These are phyloP conservation scores for Boechera stricta DNA, from an alignment of 345 rosid genomes.

Conservation along the genomic window DNA sequence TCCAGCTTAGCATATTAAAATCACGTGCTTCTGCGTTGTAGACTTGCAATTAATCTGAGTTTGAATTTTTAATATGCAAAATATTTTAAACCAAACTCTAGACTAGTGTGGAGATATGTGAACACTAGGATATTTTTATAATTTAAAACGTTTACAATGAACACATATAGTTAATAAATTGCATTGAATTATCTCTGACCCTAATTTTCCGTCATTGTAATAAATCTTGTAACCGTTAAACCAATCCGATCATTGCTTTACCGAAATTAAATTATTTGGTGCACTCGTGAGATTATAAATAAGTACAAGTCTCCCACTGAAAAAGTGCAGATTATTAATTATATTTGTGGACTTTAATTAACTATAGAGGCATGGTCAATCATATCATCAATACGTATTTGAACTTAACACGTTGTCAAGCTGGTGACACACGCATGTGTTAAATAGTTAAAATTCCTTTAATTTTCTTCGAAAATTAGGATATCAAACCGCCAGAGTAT, in stretches of 20 bases:
- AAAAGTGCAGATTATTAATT: not conserved
- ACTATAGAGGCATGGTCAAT: constrained; percentile 8
- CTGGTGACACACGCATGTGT: constrained; percentile 1
- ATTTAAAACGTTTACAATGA: not conserved
- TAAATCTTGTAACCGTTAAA: not conserved
- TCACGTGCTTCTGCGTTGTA: too few relatives aligned
- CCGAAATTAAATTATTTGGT: constrained; percentile 1
- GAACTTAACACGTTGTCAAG: constrained; percentile 15
- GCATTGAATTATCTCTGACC: too few relatives aligned
- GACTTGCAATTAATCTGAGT: too few relatives aligned
- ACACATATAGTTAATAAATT: too few relatives aligned
- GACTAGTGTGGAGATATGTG: not conserved
- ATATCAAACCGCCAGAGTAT: not conserved
- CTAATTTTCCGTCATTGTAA: not conserved
- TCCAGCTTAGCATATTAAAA: too few relatives aligned
- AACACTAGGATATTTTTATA: not conserved
- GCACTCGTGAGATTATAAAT: not conserved
- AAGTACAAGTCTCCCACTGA: constrained; percentile 6
- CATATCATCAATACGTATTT: not conserved
- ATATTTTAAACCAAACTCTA: not conserved
- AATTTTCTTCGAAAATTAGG: not conserved
- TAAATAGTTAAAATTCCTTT: not conserved
- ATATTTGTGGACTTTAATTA: constrained; percentile 3
- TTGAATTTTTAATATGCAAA: too few relatives aligned
- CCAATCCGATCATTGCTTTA: not conserved